A percentile compares a stretch with the other conserved stretches of the same genome.
Evolutionary conservation across 2,329 filamentous ascomycete genomes (phyloP).

Genomic region (Myriosclerotinia curreyana): DNA sequence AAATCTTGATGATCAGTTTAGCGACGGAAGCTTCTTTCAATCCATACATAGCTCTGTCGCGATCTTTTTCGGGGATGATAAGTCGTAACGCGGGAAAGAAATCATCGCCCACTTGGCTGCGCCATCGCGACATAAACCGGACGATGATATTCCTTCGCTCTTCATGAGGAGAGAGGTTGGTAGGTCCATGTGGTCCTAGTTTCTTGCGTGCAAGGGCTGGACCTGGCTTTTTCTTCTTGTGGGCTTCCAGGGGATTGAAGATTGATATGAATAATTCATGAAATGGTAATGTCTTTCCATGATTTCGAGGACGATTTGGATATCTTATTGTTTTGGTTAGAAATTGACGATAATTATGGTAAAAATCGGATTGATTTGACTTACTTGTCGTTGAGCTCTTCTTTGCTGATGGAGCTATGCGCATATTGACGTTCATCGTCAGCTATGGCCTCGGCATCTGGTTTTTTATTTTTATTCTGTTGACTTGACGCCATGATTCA

Average conservation of each 20-base stretch:
- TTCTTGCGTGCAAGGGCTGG: conserved; percentile 54
- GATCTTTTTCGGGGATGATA: conserved; percentile 89
- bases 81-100: conserved; percentile 91
- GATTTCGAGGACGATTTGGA: conserved; percentile 78
- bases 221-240: conserved; percentile 60
- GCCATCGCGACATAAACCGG: conserved; percentile 82
- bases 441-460: conserved; percentile 32
- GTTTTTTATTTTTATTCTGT: conserved; percentile 17
- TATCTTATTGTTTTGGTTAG: conserved; percentile 52
- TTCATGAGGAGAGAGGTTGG: conserved; percentile 68
- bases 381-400: conserved; percentile 34
- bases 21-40: conserved; percentile 90
- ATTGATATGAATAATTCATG: conserved; percentile 72
- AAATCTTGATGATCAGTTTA: conserved; percentile 84
- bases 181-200: conserved; percentile 50
- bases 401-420: conserved; percentile 40
- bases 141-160: conserved; percentile 77
- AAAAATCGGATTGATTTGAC: conserved; percentile 3
- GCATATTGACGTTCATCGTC: conserved; percentile 51
- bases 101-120: conserved; percentile 82
- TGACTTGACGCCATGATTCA: conserved; percentile 21
- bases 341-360: background rate
- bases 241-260: conserved; percentile 77
- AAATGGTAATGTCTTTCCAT: conserved; percentile 76
- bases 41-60: conserved; percentile 88